phyloP scores from a whole-genome alignment of 371 early-diverging fungal species.

The Mucor saturninus region DNA sequence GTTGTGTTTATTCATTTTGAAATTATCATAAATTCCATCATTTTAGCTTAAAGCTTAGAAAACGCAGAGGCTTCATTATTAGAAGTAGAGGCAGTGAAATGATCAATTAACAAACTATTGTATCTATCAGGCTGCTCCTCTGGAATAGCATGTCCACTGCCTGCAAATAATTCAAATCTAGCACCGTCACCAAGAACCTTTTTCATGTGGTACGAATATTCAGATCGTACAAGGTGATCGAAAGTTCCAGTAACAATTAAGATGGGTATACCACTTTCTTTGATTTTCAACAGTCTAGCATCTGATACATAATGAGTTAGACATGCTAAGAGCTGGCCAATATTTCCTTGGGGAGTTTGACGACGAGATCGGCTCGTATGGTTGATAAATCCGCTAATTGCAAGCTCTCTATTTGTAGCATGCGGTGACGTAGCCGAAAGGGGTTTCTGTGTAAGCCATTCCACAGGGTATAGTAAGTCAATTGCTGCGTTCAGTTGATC shows the following conservation, averaged over 20 bases:
- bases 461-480: constrained; percentile 41
- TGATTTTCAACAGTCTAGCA: constrained; percentile 32
- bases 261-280: constrained; percentile 35
- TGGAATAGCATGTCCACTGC: constrained; percentile 51
- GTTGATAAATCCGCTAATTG: constrained; percentile 27
- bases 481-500: constrained; percentile 44
- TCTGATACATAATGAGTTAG: constrained; percentile 45
- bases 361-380: constrained; percentile 30
- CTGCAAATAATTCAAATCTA: constrained; percentile 42
- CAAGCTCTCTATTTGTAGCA: constrained; percentile 41
- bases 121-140: constrained; percentile 46
- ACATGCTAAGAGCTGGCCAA: constrained; percentile 46
- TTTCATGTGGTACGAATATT: constrained; percentile 41
- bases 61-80: background rate
- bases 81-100: constrained; percentile 17
- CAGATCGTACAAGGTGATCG: constrained; percentile 41
- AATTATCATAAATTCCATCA: too few species aligned
- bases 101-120: constrained; percentile 35
- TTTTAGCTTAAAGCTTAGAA: background rate
- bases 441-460: constrained; percentile 38
- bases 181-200: constrained; percentile 26
- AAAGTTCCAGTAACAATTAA: constrained; percentile 48
- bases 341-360: constrained; percentile 41
- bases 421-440: constrained; percentile 8
- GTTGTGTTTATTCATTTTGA: too few species aligned